Evolutionary conservation across 495 filamentous ascomycete genomes (phyloP), one percentile per base, ranked within the genome.

Genomic region (Aspergillus heteromorphus): DNA sequence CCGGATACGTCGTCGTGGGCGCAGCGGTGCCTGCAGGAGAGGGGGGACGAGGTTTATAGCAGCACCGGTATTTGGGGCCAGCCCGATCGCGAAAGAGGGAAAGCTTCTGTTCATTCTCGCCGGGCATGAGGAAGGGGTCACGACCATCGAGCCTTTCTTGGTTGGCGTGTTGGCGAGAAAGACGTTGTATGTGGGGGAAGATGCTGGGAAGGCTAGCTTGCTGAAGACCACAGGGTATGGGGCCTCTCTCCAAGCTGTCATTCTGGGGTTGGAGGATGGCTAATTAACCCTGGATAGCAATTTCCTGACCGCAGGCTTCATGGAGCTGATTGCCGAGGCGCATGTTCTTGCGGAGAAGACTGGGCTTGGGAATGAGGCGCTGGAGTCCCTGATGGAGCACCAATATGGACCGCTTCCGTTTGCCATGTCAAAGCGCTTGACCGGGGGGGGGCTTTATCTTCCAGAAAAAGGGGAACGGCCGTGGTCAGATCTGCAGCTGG

Each of bases 321-420:
- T 65, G 69, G 64, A 70, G 51, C 36, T 66, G 5, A 59, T 72
- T 21, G 59, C 64, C 1, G 72, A 74, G 60, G 64, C 66, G 6
- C 70, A 72, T 20, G 68, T 73, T 0, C 64, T 74, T 42, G 69
- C 70, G 16, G 70, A 72, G 53, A 70, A 71, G 49, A 61, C 68
- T 0, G 67, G 67, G 9, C 60, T 74, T 4, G 68, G 69, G 13
- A 54, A 55, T n/a, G 41, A 49, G 13, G 54, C 57, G 8, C 53
- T 72, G 10, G 66, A 75, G 43, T 43, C 43, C 5, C 54, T 74
- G 29, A 63, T 74, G n/a, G 57, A 59, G 14, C 51, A 68, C 25
- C 65, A 60, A 36, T 74, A 67, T 51, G 71, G 69, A 2, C 50
- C 64, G 20, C 18, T 51, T 5, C 34, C 23, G 29, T 36, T 31